Evolutionary conservation across 495 filamentous ascomycete genomes (phyloP).

Genomic region (Tricharina praecox): DNA sequence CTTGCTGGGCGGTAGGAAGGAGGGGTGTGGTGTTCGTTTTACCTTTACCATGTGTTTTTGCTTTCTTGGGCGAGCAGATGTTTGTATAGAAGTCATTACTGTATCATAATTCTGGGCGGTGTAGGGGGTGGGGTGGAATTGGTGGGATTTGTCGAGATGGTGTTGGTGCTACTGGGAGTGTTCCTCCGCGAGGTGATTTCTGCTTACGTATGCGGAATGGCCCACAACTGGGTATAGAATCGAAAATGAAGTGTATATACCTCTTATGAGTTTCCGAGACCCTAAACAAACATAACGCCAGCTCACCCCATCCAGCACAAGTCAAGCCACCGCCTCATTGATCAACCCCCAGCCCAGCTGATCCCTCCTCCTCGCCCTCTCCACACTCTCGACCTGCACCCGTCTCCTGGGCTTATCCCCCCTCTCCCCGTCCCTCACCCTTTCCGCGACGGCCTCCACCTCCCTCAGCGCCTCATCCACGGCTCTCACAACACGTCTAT

Average conservation of each 20-base stretch:
- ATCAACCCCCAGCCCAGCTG: conserved; percentile 12
- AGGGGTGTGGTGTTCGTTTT: not conserved
- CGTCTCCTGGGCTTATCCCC: conserved; percentile 5
- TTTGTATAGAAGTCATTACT: too few species aligned
- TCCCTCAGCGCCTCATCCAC: conserved; percentile 52
- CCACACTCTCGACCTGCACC: conserved; percentile 12
- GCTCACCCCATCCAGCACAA: too few species aligned
- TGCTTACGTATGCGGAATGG: too few species aligned
- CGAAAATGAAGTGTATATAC: too few species aligned
- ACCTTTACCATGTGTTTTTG: not conserved
- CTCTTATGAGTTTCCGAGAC: too few species aligned
- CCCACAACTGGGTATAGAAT: too few species aligned
- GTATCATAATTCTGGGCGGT: too few species aligned
- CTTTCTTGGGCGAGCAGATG: not conserved
- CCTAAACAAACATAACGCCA: too few species aligned
- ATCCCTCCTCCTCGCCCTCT: conserved; percentile 16
- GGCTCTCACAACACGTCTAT: conserved; percentile 52
- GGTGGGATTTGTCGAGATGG: too few species aligned
- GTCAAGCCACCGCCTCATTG: conserved; percentile 1
- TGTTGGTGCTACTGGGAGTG: too few species aligned
- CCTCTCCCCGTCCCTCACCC: conserved; percentile 9
- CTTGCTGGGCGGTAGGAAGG: conserved; percentile 16
- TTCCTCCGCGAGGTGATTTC: too few species aligned
- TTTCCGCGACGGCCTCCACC: conserved; percentile 7
- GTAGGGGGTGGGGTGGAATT: too few species aligned